phyloP scores from a whole-genome alignment of 345 rosid species.

The Populus alba region DNA sequence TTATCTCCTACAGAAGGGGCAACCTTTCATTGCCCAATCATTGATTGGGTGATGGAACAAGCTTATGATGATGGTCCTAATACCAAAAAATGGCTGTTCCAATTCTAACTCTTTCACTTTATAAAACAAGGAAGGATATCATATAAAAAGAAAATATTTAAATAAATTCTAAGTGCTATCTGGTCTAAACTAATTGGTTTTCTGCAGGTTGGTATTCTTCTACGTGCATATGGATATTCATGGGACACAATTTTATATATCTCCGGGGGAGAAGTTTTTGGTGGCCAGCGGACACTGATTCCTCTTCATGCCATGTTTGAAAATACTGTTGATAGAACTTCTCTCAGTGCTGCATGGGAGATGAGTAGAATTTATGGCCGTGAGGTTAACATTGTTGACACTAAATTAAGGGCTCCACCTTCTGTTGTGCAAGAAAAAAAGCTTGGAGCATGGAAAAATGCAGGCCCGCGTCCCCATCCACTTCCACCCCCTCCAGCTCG shows the following conservation, averaged over 20 bases:
- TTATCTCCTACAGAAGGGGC: background rate
- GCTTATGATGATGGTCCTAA: background rate
- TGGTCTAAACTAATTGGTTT: conserved; percentile 8
- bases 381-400: conserved; percentile 57
- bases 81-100: background rate
- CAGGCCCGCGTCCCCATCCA: conserved; percentile 89
- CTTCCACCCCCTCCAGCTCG: conserved; percentile 95
- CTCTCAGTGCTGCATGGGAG: conserved; percentile 85
- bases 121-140: background rate
- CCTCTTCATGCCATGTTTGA: conserved; percentile 92
- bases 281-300: conserved; percentile 84
- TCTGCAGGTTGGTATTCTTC: conserved; percentile 83
- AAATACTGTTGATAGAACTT: conserved; percentile 87
- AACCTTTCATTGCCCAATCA: background rate
- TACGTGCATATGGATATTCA: conserved; percentile 89
- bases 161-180: background rate
- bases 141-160: background rate
- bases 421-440: conserved; percentile 52
- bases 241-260: conserved; percentile 85
- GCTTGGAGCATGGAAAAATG: conserved; percentile 55
- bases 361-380: conserved; percentile 80
- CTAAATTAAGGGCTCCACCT: conserved; percentile 45
- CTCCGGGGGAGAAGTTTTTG: conserved; percentile 93
- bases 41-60: background rate
- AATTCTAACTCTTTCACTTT: background rate